Conservation (phyloP, 2,329 filamentous ascomycete species). For the Rachicladosporium sp. region DNA sequence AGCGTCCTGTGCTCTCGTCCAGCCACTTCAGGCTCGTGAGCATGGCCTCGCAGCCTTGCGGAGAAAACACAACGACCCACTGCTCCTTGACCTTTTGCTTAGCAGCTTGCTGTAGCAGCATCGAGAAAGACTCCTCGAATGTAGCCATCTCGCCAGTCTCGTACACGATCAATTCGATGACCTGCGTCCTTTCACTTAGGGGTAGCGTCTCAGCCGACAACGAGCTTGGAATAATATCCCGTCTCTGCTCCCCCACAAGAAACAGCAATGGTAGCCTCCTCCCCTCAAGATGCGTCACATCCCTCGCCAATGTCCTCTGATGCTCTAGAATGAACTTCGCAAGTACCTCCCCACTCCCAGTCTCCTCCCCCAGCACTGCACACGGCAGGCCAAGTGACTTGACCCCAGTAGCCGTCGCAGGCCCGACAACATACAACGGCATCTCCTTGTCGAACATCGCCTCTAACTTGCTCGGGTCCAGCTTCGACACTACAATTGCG, state of each 20-base stretch:
- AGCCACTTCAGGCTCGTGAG: constrained; percentile 39
- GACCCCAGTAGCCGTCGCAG: constrained; percentile 67
- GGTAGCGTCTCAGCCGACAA: constrained; percentile 49
- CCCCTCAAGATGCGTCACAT: constrained; percentile 18
- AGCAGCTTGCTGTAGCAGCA: constrained; percentile 31
- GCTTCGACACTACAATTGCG: constrained; percentile 46
- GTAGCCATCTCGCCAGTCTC: constrained; percentile 70
- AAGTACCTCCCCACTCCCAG: constrained; percentile 73
- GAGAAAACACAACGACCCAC: constrained; percentile 66
- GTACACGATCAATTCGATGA: constrained; percentile 77
- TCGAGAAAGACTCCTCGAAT: constrained; percentile 57
- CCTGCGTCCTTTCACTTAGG: constrained; percentile 42
- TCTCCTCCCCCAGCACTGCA: constrained; percentile 64
- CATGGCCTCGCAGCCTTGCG: constrained; percentile 50
- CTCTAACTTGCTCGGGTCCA: constrained; percentile 23
- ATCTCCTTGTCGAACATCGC: constrained; percentile 33
- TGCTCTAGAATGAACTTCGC: constrained; percentile 67
- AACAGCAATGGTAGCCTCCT: constrained; percentile 60
- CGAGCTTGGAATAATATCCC: constrained; percentile 79
- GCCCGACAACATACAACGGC: constrained; percentile 69
- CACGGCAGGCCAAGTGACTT: constrained; percentile 37
- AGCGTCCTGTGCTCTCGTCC: constrained; percentile 27
- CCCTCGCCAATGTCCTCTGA: constrained; percentile 41
- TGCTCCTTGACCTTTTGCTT: constrained; percentile 27
- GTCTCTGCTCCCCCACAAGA: constrained; percentile 75